A percentile compares a stretch with the other conserved stretches of the same genome.
Conservation (phyloP, 164 flowering plant genomes). For the Saururus chinensis region DNA sequence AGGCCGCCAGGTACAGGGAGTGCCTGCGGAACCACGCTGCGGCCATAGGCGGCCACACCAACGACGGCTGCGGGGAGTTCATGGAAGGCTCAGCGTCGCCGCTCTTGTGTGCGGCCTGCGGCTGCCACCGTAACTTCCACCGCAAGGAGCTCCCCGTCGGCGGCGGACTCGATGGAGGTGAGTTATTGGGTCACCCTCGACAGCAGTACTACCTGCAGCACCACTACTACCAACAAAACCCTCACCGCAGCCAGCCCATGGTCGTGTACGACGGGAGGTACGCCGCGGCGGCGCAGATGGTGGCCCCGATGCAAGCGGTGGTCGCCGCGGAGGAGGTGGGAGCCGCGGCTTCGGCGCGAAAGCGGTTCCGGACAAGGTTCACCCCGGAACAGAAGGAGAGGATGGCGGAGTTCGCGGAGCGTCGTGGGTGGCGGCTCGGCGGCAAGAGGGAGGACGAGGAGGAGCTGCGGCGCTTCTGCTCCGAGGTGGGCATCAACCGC, state of each 20-base stretch:
- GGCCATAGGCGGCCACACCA: conserved; percentile 40
- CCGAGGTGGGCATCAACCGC: conserved; percentile 40
- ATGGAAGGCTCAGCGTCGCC: conserved; percentile 15
- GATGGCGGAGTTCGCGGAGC: conserved; percentile 49
- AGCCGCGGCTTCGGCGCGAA: conserved; percentile 12
- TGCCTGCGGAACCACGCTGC: conserved; percentile 49
- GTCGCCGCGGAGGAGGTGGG: background rate
- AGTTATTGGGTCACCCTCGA: background rate
- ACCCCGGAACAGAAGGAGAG: conserved; percentile 56
- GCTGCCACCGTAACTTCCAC: conserved; percentile 61
- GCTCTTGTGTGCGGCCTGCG: conserved; percentile 32
- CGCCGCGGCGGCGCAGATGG: background rate
- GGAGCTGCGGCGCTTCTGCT: conserved; percentile 41
- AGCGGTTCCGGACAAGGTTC: conserved; percentile 62
- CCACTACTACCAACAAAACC: background rate
- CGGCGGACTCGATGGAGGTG: background rate
- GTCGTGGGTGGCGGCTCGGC: conserved; percentile 51
- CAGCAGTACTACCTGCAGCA: background rate
- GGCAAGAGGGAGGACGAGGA: conserved; percentile 35
- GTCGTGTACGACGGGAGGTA: background rate
- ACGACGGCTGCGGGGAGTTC: conserved; percentile 51
- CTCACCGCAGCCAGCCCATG: background rate
- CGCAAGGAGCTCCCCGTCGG: conserved; percentile 18
- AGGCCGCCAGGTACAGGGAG: conserved; percentile 21
- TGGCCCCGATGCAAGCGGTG: background rate